Base-by-base conservation (phyloP, 805 yeast genomes). In the Candida insectorum region DNA sequence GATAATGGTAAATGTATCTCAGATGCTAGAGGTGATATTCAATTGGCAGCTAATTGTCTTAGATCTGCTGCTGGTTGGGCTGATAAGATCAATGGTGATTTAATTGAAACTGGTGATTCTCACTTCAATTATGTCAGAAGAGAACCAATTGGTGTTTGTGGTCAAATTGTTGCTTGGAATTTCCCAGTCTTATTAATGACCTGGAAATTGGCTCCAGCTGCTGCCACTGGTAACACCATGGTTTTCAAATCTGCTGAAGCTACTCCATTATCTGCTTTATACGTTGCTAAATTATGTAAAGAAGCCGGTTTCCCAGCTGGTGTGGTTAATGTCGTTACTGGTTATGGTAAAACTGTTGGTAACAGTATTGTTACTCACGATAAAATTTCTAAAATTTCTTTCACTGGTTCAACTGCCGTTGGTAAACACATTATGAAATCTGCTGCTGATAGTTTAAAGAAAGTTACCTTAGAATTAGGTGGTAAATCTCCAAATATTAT, bases 131-230 rank as follows among this genome's bases (percentile, higher is more conserved):
- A 81, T 65, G 81, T 91, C 45, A 77, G 79, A 60, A 82, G 83
- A 62, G 95, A 88, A 64, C 96, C 97, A 39, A 69, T 85, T 51
- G 97, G 96, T 58, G 96, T 89, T 29, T 86, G 95, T 60, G 97
- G 95, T 39, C 95, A 86, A 62, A 85, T 89, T 55, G 88, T 89
- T 47, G 96, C 97, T 49, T 89, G 97, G 97, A 89, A 89, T 69
- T 89, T 87, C 78, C 97, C 97, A 43, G 65, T 89, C 49, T 73
- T 86, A 58, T 88, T 89, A 93, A 83, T 87, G 70, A 71, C 94
- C 18, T 89, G 97, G 97, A 89, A 89, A 64, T 69, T 89, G 41
- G 96, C 89, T 39, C 96, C 97, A 29, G 95, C 94, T 37, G 62
- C 88, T 45, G 94, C 94, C 37, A 77, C 95, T 34, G 96, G 96